Evolutionary conservation across 2,329 filamentous ascomycete species (phyloP).

Genomic region (Pyrenophora graminea): DNA sequence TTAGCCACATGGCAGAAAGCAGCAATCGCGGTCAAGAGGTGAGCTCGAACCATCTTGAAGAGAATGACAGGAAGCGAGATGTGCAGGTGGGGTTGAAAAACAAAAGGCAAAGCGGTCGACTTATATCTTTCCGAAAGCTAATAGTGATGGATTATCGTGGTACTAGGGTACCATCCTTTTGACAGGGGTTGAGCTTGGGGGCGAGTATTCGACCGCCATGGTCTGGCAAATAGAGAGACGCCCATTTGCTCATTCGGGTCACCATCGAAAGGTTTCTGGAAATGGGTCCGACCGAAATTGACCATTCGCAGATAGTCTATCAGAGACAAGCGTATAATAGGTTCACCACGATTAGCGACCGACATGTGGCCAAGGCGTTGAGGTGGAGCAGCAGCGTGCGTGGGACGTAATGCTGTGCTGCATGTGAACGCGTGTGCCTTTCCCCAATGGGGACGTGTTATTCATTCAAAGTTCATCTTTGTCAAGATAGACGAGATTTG

Average conservation of each 20-base stretch:
- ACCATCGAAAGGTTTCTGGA: background rate
- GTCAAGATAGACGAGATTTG: background rate
- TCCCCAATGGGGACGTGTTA: background rate
- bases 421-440: conserved; percentile 4
- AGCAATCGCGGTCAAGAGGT: conserved; percentile 32
- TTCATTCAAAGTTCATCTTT: background rate
- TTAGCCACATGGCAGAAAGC: conserved; percentile 26
- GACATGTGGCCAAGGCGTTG: conserved; percentile 13
- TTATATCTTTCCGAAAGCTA: conserved; percentile 19
- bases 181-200: no score
- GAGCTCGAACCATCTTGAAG: conserved; percentile 31
- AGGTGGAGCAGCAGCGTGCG: conserved; percentile 5
- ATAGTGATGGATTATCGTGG: no score
- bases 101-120: background rate
- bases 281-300: background rate
- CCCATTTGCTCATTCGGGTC: conserved; percentile 6
- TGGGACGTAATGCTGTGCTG: conserved; percentile 4
- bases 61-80: background rate
- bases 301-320: background rate
- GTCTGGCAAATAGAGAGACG: background rate
- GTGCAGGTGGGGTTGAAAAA: background rate
- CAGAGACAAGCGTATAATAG: conserved; percentile 6
- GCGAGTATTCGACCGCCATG: no score
- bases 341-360: conserved; percentile 6
- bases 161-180: no score